Evolutionary conservation across 371 early-diverging fungal species (phyloP).

Genomic region (Saksenaea vasiformis): DNA sequence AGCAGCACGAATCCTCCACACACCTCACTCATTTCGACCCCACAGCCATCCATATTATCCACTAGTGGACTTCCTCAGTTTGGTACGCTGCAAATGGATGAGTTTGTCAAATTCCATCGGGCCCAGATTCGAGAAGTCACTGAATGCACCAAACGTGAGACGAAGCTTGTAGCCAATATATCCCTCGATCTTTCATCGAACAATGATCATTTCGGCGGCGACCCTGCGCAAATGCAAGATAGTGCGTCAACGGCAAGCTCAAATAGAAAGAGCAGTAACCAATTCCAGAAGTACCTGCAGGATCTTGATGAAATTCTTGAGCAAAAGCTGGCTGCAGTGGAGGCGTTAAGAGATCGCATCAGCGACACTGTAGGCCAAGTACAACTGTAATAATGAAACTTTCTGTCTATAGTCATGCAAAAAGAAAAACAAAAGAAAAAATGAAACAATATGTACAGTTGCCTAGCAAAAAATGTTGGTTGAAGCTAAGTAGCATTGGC

Average conservation of each 20-base stretch:
- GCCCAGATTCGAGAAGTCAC: conserved; percentile 76
- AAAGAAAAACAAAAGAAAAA: neutral
- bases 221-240: conserved; percentile 20
- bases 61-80: conserved; percentile 1
- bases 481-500: too few species aligned
- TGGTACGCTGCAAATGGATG: conserved; percentile 49
- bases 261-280: conserved; percentile 28
- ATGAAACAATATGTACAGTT: too few species aligned
- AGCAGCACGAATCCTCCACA: conserved; percentile 7
- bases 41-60: conserved; percentile 2
- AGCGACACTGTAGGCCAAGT: conserved; percentile 7
- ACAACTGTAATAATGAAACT: neutral
- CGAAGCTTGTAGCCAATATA: conserved; percentile 75
- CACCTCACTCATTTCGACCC: neutral
- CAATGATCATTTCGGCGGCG: conserved; percentile 24
- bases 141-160: conserved; percentile 79
- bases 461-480: too few species aligned
- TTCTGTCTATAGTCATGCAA: neutral
- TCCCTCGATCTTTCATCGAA: conserved; percentile 46
- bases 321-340: conserved; percentile 48
- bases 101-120: conserved; percentile 76
- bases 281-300: conserved; percentile 35
- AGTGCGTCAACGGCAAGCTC: conserved; percentile 23
- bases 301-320: conserved; percentile 57
- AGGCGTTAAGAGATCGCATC: conserved; percentile 41